A percentile compares a stretch with the other conserved stretches of the same genome.
Evolutionary conservation across 306 rosid genomes (phyloP).

Genomic region (Vigna radiata): DNA sequence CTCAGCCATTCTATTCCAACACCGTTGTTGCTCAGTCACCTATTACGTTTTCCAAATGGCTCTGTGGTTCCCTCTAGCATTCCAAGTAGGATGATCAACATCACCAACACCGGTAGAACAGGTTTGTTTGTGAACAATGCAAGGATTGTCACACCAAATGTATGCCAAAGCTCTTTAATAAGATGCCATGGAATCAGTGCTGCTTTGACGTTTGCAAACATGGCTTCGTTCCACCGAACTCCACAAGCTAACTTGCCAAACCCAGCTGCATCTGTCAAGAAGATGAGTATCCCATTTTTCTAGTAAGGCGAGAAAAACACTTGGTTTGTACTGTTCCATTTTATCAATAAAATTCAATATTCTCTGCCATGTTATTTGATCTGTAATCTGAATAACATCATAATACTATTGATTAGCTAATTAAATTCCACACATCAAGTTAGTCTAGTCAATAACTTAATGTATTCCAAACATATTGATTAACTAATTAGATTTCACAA

Average conservation of each 20-base stretch:
- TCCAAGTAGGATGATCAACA: slow-evolving; percentile 58
- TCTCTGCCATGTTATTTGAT: not conserved
- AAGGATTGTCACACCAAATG: slow-evolving; percentile 57
- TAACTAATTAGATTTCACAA: slow-evolving; percentile 29
- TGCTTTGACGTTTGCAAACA: slow-evolving; percentile 45
- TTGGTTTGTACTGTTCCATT: slow-evolving; percentile 9
- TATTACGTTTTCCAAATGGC: slow-evolving; percentile 61
- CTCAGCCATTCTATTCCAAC: slow-evolving; percentile 64
- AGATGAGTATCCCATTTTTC: slow-evolving; percentile 34
- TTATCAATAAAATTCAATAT: slow-evolving; percentile 42
- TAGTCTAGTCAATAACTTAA: not conserved
- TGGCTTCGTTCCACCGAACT: slow-evolving; percentile 20
- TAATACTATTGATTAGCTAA: not conserved
- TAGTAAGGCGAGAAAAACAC: not conserved
- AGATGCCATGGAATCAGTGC: slow-evolving; percentile 64
- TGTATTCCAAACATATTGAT: not conserved
- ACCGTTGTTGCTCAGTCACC: slow-evolving; percentile 53
- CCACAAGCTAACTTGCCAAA: slow-evolving; percentile 31
- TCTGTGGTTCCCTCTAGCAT: slow-evolving; percentile 60
- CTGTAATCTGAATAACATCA: not conserved
- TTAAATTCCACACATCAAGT: slow-evolving; percentile 36
- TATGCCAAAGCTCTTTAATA: slow-evolving; percentile 54
- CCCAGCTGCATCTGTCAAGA: slow-evolving; percentile 30
- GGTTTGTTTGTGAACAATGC: slow-evolving; percentile 63
- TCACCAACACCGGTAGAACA: slow-evolving; percentile 51